Base-by-base conservation (phyloP, 2,329 filamentous ascomycete species). In the Epichloe aotearoae region DNA sequence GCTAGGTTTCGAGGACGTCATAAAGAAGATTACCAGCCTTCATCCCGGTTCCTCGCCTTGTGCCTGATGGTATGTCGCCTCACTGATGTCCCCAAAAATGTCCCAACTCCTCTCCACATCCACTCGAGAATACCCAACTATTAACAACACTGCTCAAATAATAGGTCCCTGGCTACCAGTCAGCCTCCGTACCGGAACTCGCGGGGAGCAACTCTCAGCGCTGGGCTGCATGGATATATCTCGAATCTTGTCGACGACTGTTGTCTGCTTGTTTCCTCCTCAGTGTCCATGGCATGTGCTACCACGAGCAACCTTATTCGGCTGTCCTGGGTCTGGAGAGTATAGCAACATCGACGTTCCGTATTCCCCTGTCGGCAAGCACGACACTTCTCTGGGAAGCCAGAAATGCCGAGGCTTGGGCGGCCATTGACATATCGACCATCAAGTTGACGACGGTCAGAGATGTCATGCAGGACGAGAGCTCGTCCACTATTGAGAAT, bases 201-300 rank as follows among this genome's bases (percentile, higher is more conserved):
- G 42, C 34, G 11, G 49, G 46, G 8, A 46, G 14, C 46, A 61
- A 57, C 30, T 58, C 66, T 34, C 62, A 64, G 52, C 66, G 66
- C 45, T 81, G 78, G 78, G 66, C 64, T 39, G 58, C 63, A 53
- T 82, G 79, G 79, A 61, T 80, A 40, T 64, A 73, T 44, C 61
- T 64, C 47, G 79, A 82, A 62, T 67, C 74, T 7, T 68, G 67
- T 50, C 73, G 75, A 50, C 73, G 79, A 41, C 68, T 82, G 30
- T 64, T 79, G n/a, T 68, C 73, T 36, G 73, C 72, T 14, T 81
- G 76, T 63, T 79, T 80, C 61, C 63, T 79, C 49, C 65, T 78
- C 51, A 78, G 82, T 59, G 67, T 73, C 6, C 77, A 80, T 53
- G 71, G 75, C 58, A 72, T 75, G 54, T 66, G 73, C 54, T 80